Evolutionary conservation across 2,329 filamentous ascomycete species (phyloP).

Genomic region (Endothia cerciana): DNA sequence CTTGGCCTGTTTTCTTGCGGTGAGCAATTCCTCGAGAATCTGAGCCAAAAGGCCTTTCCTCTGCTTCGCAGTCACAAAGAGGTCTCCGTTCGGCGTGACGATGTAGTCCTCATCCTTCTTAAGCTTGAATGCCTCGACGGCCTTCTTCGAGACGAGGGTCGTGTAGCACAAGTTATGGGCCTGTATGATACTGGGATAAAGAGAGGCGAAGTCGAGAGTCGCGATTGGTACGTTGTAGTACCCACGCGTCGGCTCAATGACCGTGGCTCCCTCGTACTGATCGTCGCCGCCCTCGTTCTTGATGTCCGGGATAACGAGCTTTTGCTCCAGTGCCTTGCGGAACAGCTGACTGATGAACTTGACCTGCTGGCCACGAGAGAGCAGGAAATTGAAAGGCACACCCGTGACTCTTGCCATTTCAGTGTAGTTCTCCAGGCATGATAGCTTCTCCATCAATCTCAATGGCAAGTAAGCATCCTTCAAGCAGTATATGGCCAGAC

Average conservation of each 20-base stretch:
- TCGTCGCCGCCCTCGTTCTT: slow-evolving; percentile 73
- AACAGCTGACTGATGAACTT: slow-evolving; percentile 98
- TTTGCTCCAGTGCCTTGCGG: slow-evolving; percentile 90
- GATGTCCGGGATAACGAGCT: slow-evolving; percentile 90
- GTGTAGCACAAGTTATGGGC: slow-evolving; percentile 99
- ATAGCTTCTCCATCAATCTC: slow-evolving; percentile 93
- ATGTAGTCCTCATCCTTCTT: slow-evolving; percentile 95
- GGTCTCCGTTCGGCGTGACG: slow-evolving; percentile 89
- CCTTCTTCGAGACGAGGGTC: slow-evolving; percentile 79
- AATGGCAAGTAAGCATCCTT: slow-evolving; percentile 98
- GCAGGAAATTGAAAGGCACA: slow-evolving; percentile 92
- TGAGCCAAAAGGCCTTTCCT: slow-evolving; percentile 91
- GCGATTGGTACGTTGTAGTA: slow-evolving; percentile 96
- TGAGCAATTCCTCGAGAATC: slow-evolving; percentile 90
- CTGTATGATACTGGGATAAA: slow-evolving; percentile 98
- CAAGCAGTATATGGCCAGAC: slow-evolving; percentile 92
- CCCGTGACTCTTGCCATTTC: slow-evolving; percentile 99
- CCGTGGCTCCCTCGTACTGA: slow-evolving; percentile 96
- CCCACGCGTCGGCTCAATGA: slow-evolving; percentile 91
- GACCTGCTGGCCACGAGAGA: slow-evolving; percentile 92
- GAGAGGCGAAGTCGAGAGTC: slow-evolving; percentile 96
- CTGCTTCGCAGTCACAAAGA: slow-evolving; percentile 86
- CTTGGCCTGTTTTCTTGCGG: slow-evolving; percentile 94
- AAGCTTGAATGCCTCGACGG: slow-evolving; percentile 74
- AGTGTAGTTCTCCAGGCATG: slow-evolving; percentile 98